These are phyloP conservation scores for Cystoderma amianthinum DNA, from an alignment of 768 basidiomycete genomes.

Conservation along the genomic window DNA sequence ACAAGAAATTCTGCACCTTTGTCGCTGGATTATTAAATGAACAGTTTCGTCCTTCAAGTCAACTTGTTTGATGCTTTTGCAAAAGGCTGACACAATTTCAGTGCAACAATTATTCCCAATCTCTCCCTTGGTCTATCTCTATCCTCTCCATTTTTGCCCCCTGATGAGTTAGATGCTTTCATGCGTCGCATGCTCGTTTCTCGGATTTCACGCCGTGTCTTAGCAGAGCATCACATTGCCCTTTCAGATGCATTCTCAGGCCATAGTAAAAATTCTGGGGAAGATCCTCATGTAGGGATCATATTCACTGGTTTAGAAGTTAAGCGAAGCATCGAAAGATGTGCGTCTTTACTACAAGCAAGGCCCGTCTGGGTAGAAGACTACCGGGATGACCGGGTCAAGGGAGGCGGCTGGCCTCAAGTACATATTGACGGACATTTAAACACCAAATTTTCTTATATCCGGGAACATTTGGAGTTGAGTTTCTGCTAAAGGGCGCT, in stretches of 20 bases:
- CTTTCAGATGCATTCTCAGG: constrained; percentile 54
- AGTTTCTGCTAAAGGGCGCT: too few species aligned
- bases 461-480: constrained; percentile 84
- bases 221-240: constrained; percentile 86
- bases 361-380: constrained; percentile 40
- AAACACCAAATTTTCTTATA: constrained; percentile 71
- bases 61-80: neutral
- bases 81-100: too few species aligned
- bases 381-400: constrained; percentile 16
- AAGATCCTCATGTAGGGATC: constrained; percentile 72
- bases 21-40: constrained; percentile 56
- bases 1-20: constrained; percentile 74
- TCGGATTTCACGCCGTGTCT: constrained; percentile 81
- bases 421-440: constrained; percentile 69
- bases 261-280: constrained; percentile 21
- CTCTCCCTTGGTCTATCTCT: constrained; percentile 78
- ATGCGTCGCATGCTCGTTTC: constrained; percentile 91
- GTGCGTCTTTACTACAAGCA: constrained; percentile 46
- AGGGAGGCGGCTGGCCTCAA: constrained; percentile 44
- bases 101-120: constrained; percentile 74
- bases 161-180: constrained; percentile 78
- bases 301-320: constrained; percentile 75
- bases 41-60: constrained; percentile 48
- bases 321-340: constrained; percentile 64
- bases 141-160: constrained; percentile 72